Base-by-base conservation (phyloP, 2,329 filamentous ascomycete genomes). In the Fusarium denticulatum region DNA sequence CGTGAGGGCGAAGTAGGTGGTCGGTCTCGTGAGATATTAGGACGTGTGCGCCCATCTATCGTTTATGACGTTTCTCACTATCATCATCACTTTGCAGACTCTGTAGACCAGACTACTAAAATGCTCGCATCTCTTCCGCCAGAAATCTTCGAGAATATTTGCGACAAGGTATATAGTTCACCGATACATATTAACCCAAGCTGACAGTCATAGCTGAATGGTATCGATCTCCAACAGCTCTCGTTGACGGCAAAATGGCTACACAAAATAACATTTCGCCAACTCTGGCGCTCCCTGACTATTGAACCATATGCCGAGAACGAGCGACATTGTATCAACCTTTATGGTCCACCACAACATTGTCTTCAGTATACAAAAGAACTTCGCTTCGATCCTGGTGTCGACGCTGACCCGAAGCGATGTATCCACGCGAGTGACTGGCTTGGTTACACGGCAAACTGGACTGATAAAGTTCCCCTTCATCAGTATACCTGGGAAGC, bases 201-300 rank as follows among this genome's bases (percentile, higher is more conserved):
- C 28, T 50, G 6, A 68, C 12, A n/a, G 6, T 1, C 0, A 9
- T 20, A 68, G 65, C 30, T 68, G 0, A 28, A 40, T 4, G 64
- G 37, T 4, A 28, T 3, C 10, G 47, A 68, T 7, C 34, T 69
- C 18, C 37, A 56, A 39, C 7, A 1, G 1, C 57, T 63, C 7
- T 69, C 57, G 3, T 37, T 56, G 3, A 50, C 57, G 13, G 24
- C 42, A 13, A 62, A 37, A 68, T 68, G 57, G 47, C 32, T 68
- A 12, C 32, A 49, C 5, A 13, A 39, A 39, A 18, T 24, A 4
- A 13, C 64, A 6, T 49, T 34, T 6, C 56, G 32, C 2, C 64
- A 40, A 2, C 57, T 68, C 4, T 69, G 49, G 66, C 47, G 16
- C 2, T 68, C 64, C 5, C 0, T 69, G 0, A 69, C 64, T 0